Percentiles rank a stretch among this genome's conserved stretches.
phyloP scores from a whole-genome alignment of 2,329 filamentous ascomycete genomes.

The Alternaria conjuncta region DNA sequence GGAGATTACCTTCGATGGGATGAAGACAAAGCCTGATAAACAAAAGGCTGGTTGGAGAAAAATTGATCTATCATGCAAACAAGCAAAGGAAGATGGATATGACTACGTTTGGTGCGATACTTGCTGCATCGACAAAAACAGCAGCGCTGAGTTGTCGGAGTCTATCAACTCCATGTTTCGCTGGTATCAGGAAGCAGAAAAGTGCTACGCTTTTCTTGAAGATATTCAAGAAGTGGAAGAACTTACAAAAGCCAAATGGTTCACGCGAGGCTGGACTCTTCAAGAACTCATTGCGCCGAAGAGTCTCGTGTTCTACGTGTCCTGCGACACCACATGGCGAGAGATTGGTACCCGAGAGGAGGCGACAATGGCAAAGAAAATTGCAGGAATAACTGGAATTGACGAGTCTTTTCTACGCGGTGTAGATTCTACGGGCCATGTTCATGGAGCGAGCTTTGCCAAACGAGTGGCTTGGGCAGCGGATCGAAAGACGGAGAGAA shows the following conservation, averaged over 20 bases:
- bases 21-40: background rate
- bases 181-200: background rate
- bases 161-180: background rate
- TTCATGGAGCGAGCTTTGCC: background rate
- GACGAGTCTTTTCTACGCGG: background rate
- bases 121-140: background rate
- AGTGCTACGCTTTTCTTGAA: background rate
- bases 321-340: background rate
- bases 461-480: background rate
- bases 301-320: background rate
- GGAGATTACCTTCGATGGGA: background rate
- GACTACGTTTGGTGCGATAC: background rate
- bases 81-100: background rate
- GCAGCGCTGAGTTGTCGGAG: background rate
- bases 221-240: background rate
- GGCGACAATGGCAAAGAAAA: background rate
- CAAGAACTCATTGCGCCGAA: background rate
- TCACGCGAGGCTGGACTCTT: background rate
- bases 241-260: background rate
- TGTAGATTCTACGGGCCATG: rapidly evolving
- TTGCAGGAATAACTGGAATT: rapidly evolving
- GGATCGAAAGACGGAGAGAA: rapidly evolving
- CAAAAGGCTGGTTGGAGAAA: background rate
- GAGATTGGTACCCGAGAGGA: background rate
- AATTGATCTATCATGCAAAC: background rate